phyloP scores from a whole-genome alignment of 345 rosid genomes.

The Sapria himalayana region DNA sequence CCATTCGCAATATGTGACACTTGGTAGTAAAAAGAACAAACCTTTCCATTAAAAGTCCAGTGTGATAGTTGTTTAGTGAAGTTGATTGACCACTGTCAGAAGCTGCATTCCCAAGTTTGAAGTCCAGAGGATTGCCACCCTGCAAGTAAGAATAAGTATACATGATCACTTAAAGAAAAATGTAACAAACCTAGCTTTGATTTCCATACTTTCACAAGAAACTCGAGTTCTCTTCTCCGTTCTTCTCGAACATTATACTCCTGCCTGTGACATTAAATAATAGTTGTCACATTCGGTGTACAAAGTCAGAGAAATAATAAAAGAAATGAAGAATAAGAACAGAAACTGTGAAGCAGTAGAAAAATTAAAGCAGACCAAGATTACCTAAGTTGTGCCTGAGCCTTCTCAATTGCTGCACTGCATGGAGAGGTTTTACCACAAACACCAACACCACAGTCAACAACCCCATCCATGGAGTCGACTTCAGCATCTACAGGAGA shows the following conservation, averaged over 20 bases:
- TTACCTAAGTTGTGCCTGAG: conserved; percentile 92
- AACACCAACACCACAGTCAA: conserved; percentile 75
- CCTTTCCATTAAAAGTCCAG: conserved; percentile 71
- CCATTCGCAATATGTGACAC: too few relatives aligned
- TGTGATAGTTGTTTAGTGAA: conserved; percentile 63
- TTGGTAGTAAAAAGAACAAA: conserved; percentile 15
- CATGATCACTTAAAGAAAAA: conserved; percentile 5
- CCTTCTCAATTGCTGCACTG: conserved; percentile 82
- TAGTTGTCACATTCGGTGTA: background rate
- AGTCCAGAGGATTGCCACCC: conserved; percentile 99
- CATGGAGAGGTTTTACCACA: conserved; percentile 79
- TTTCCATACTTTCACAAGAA: conserved; percentile 80
- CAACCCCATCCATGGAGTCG: conserved; percentile 99
- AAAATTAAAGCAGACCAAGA: conserved; percentile 7
- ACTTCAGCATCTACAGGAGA: conserved; percentile 88
- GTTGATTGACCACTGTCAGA: conserved; percentile 88
- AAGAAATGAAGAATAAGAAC: too few relatives aligned
- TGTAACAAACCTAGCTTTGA: conserved; percentile 6
- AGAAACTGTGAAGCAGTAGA: background rate
- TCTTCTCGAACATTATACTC: conserved; percentile 97
- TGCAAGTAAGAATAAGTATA: conserved; percentile 18
- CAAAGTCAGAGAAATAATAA: background rate
- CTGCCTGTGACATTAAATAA: conserved; percentile 37
- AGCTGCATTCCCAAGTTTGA: conserved; percentile 55
- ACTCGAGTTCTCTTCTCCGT: conserved; percentile 86